Evolutionary conservation across 1,284 basidiomycete species (phyloP).

Genomic region (Termitomyces sp.): DNA sequence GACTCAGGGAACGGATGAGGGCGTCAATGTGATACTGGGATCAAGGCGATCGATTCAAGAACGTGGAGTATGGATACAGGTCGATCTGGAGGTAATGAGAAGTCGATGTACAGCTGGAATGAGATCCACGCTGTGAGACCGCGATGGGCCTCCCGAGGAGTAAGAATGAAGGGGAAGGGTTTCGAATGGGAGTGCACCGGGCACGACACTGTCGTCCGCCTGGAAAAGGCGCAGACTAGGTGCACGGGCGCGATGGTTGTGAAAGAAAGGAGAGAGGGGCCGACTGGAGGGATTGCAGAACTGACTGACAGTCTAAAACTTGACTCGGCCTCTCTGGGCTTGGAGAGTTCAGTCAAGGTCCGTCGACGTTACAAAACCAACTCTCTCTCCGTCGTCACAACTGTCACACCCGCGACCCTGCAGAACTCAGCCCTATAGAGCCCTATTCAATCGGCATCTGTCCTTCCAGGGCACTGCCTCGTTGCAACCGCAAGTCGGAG

Average conservation of each 20-base stretch:
- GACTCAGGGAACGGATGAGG: constrained; percentile 14
- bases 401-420: constrained; percentile 24
- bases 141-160: constrained; percentile 8
- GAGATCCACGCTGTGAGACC: constrained; percentile 12
- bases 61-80: constrained; percentile 16
- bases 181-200: constrained; percentile 1
- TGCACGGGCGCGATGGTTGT: neutral
- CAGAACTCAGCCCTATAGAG: constrained; percentile 1
- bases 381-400: constrained; percentile 25
- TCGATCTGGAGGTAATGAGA: constrained; percentile 18
- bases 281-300: neutral
- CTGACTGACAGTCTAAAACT: constrained; percentile 12
- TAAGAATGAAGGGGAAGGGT: constrained; percentile 9
- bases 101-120: constrained; percentile 12
- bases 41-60: constrained; percentile 21
- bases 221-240: neutral
- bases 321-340: constrained; percentile 3
- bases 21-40: constrained; percentile 19
- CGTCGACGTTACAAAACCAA: constrained; percentile 17
- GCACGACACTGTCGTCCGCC: constrained; percentile 2
- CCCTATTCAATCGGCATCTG: constrained; percentile 15
- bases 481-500: constrained; percentile 8
- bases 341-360: constrained; percentile 20
- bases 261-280: constrained; percentile 4
- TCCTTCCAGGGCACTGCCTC: constrained; percentile 12